Evolutionary conservation across 495 filamentous ascomycete genomes (phyloP).

Genomic region (Recurvomyces mirabilis): DNA sequence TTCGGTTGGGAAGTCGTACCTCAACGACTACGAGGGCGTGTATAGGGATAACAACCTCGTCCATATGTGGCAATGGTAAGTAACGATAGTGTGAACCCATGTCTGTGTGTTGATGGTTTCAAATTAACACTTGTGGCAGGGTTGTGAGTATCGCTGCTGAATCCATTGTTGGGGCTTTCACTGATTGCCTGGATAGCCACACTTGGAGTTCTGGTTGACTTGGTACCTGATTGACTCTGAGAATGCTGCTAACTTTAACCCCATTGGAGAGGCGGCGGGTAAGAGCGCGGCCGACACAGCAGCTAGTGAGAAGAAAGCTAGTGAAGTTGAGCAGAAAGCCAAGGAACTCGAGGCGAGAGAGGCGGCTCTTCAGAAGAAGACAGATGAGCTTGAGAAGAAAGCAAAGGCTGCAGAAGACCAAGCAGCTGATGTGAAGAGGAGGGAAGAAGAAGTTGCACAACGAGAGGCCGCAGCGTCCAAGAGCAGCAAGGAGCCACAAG

Average conservation of each 20-base stretch:
- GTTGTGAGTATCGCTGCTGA: no score
- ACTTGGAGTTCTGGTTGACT: slow-evolving; percentile 1
- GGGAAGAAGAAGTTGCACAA: background rate
- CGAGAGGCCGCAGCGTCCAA: background rate
- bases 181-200: background rate
- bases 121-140: no score
- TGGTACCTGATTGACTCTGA: slow-evolving; percentile 1
- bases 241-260: background rate
- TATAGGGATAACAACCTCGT: slow-evolving; percentile 2
- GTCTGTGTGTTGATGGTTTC: no score
- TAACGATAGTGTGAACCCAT: background rate
- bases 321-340: no score
- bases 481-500: background rate
- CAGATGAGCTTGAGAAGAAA: no score
- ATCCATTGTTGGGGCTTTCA: no score
- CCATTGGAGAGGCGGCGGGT: background rate
- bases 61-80: slow-evolving; percentile 8
- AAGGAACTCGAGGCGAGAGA: no score
- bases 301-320: no score
- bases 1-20: background rate
- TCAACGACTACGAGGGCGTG: slow-evolving; percentile 1
- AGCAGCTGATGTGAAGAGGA: background rate
- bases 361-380: no score
- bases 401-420: no score
- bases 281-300: no score